Base-by-base conservation (phyloP, 2,329 filamentous ascomycete genomes). In the Clonostachys sp. region DNA sequence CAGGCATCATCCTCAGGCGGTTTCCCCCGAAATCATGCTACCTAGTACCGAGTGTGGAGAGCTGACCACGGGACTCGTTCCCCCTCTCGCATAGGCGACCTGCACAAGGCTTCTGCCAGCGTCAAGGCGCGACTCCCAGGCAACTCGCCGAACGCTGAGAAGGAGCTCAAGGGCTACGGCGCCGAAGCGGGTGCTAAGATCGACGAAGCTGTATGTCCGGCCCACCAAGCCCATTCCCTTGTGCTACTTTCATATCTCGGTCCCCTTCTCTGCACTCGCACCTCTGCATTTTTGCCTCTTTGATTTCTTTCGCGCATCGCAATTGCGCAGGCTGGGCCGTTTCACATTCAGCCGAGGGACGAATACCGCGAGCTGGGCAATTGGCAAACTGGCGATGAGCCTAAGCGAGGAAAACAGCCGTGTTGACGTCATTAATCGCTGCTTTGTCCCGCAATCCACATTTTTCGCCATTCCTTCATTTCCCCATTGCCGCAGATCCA, bases 121-220 rank as follows among this genome's bases (percentile, higher is more conserved):
- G 63, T 90, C 60, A 86, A 81, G 68, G 72, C 75, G 51, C 78
- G 89, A 50, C 59, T 89, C 9, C 84, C 86, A 18, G 80, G 83
- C 54, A 74, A 70, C 52, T 72, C 73, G 50, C 80, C 80, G 55
- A 74, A 88, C 57, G 77, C 75, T 34, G 78, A 89, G 72, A 83
- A 83, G 59, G 75, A 84, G 51, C 72, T 80, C 51, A 83, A 81
- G 53, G 70, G 55, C 47, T 57, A 58, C 48, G 70, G 65, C 50
- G 55, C 64, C 43, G 57, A 68, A 55, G 77, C 80, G 20, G 86
- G 86, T 46, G 72, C 80, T 50, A 84, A 86, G 66, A 60, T 90
- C 45, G 87, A 92, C 66, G 70, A 73, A 53, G 77, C 81, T 58
- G 88, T 94, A 77, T 59, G 83, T 74, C 39, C 18, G 34, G 39